phyloP scores from a whole-genome alignment of 2,329 filamentous ascomycete genomes.

The Cladobotryum protrusum region DNA sequence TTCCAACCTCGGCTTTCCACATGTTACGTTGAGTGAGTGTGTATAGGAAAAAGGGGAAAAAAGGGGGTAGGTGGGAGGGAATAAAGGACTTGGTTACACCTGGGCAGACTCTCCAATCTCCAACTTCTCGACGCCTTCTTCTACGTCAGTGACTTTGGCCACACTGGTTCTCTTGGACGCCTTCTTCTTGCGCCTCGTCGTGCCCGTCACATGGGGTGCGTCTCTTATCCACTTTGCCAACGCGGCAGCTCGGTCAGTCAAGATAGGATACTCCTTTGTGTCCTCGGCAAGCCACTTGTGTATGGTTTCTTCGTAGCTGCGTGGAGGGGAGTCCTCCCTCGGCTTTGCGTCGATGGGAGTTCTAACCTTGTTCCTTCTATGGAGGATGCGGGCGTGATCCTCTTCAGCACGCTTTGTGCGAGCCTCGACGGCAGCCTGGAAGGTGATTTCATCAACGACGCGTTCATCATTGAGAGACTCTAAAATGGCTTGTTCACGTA shows the following conservation, averaged over 20 bases:
- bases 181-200: constrained; percentile 33
- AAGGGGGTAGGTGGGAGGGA: neutral
- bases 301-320: constrained; percentile 10
- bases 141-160: neutral
- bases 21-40: no score
- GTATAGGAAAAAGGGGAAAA: no score
- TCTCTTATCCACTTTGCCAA: constrained; percentile 65
- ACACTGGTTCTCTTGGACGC: no score
- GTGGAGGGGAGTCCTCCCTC: neutral
- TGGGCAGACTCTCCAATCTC: constrained; percentile 4
- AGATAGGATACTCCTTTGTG: constrained; percentile 61
- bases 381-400: constrained; percentile 29
- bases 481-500: constrained; percentile 59
- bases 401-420: constrained; percentile 53
- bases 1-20: no score
- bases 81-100: neutral
- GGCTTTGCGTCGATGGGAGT: neutral
- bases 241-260: constrained; percentile 61
- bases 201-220: constrained; percentile 39
- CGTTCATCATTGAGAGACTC: constrained; percentile 63
- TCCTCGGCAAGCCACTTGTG: constrained; percentile 61
- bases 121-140: constrained; percentile 11
- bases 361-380: neutral
- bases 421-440: constrained; percentile 57
- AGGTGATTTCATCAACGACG: constrained; percentile 60